A percentile compares a stretch with the other conserved stretches of the same genome.
phyloP scores from a whole-genome alignment of 176 grass and related monocot genomes.

The Neostapfia colusana region DNA sequence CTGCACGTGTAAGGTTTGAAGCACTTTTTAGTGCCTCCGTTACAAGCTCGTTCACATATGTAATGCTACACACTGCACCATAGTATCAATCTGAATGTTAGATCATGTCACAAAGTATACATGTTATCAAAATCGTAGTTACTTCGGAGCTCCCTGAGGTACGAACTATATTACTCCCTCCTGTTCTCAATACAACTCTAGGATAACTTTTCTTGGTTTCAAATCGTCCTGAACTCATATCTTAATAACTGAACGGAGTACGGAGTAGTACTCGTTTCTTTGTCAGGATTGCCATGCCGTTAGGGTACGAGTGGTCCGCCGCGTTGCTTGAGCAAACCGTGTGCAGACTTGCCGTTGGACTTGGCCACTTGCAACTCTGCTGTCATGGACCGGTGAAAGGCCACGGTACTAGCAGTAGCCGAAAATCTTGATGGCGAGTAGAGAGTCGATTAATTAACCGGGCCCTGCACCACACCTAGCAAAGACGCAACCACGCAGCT shows the following conservation, averaged over 20 bases:
- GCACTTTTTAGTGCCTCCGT: not conserved
- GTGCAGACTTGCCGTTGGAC: not conserved
- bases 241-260: no score
- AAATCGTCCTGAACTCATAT: no score
- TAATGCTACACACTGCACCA: not conserved
- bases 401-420: not conserved
- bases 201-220: no score
- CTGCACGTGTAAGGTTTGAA: not conserved
- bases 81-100: no score
- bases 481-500: constrained; percentile 9
- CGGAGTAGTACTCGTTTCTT: no score
- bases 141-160: not conserved
- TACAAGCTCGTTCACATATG: not conserved
- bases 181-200: no score
- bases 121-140: not conserved
- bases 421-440: constrained; percentile 1
- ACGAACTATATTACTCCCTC: not conserved
- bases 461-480: no score
- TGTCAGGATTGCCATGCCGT: not conserved
- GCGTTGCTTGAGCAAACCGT: constrained; percentile 10
- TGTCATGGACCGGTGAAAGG: constrained; percentile 13
- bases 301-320: not conserved
- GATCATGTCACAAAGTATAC: not conserved
- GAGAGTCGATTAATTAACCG: not conserved
- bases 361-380: constrained; percentile 10